Percentiles rank a stretch among this genome's conserved stretches.
Evolutionary conservation across 2,329 filamentous ascomycete genomes (phyloP).

Genomic region (Talaromyces sp.): DNA sequence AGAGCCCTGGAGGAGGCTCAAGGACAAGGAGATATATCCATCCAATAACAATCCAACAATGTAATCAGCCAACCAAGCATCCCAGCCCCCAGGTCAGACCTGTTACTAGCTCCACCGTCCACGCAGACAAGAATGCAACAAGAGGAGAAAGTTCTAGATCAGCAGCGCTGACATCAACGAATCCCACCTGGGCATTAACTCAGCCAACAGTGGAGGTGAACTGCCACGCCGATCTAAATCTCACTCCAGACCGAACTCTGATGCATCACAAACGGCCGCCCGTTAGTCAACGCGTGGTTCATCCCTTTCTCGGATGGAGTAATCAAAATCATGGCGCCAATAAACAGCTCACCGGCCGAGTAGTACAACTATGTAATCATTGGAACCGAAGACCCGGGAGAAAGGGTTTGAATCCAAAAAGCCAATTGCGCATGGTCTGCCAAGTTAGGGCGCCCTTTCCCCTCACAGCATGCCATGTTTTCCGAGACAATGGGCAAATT

Average conservation of each 20-base stretch:
- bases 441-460: neutral
- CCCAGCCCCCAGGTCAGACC: neutral
- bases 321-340: neutral
- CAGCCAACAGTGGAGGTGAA: neutral
- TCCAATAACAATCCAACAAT: no score
- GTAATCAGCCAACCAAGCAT: neutral
- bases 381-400: no score
- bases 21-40: no score
- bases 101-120: neutral
- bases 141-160: constrained; percentile 9
- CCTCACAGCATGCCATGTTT: neutral
- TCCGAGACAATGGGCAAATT: constrained; percentile 1
- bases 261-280: constrained; percentile 1
- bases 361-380: no score
- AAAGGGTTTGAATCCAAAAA: neutral
- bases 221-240: constrained; percentile 1
- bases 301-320: neutral
- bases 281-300: neutral
- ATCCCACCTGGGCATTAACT: no score
- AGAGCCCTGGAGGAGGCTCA: no score
- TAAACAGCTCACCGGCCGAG: neutral
- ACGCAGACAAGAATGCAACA: neutral
- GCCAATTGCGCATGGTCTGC: constrained; percentile 1
- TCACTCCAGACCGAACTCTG: neutral
- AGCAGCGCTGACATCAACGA: constrained; percentile 10